Percentiles rank a stretch among this genome's conserved stretches.
These are phyloP conservation scores for Aspergillus bombycis DNA, from an alignment of 2,329 filamentous ascomycete genomes.

Conservation along the genomic window DNA sequence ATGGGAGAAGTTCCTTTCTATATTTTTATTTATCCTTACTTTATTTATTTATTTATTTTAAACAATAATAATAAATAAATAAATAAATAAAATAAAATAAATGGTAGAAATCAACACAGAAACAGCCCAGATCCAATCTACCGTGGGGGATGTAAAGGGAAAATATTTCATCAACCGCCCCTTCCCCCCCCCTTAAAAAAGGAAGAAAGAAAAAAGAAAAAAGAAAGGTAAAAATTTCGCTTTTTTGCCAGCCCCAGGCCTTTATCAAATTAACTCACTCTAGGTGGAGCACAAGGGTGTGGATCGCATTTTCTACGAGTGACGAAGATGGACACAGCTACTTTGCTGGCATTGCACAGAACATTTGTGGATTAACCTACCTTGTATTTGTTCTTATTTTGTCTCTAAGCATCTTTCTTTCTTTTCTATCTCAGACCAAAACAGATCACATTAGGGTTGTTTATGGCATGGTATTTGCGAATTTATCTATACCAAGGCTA, in stretches of 20 bases:
- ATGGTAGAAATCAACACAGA: neutral
- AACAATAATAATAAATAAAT: neutral
- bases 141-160: neutral
- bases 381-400: neutral
- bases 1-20: neutral
- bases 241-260: constrained; percentile 22
- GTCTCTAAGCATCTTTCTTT: neutral
- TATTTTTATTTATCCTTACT: no score
- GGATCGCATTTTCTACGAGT: constrained; percentile 25
- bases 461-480: neutral
- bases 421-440: neutral
- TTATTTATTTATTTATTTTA: no score
- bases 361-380: neutral
- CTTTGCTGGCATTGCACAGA: neutral
- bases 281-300: constrained; percentile 27
- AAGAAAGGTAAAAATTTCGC: constrained; percentile 18
- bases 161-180: neutral
- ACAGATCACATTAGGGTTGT: neutral
- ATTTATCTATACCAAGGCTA: neutral
- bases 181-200: neutral
- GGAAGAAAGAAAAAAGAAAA: constrained; percentile 5
- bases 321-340: constrained; percentile 12
- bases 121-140: neutral
- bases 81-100: neutral
- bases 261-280: constrained; percentile 28